phyloP scores from a whole-genome alignment of 129 eudicot species.

The Lonicera japonica region DNA sequence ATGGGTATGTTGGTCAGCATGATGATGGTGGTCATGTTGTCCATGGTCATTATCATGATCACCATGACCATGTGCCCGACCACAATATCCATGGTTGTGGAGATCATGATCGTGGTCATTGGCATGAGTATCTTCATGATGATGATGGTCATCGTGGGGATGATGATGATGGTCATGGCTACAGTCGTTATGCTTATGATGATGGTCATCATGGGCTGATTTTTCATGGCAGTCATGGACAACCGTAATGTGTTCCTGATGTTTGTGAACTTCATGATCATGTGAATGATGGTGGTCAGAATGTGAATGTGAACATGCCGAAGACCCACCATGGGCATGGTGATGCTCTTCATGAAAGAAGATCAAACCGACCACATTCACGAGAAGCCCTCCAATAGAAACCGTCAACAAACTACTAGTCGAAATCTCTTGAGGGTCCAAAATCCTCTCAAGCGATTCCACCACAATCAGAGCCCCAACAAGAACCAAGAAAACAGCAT shows the following conservation, averaged over 20 bases:
- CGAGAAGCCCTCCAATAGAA: slow-evolving; percentile 83
- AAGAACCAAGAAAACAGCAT: slow-evolving; percentile 90
- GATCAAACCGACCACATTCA: slow-evolving; percentile 79
- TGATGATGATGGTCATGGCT: neutral
- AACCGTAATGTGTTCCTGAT: neutral
- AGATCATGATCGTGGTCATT: slow-evolving; percentile 17
- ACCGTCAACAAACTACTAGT: slow-evolving; percentile 75
- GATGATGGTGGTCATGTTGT: slow-evolving; percentile 10
- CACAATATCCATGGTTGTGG: slow-evolving; percentile 7
- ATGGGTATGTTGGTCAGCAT: slow-evolving; percentile 13
- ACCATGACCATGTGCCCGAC: slow-evolving; percentile 9
- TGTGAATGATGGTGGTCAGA: slow-evolving; percentile 27
- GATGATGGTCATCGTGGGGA: slow-evolving; percentile 20
- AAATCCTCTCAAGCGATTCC: slow-evolving; percentile 85
- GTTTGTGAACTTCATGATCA: slow-evolving; percentile 7
- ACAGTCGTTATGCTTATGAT: neutral
- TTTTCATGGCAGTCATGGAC: neutral
- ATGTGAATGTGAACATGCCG: slow-evolving; percentile 60
- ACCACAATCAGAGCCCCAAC: slow-evolving; percentile 86
- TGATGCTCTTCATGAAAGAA: slow-evolving; percentile 98
- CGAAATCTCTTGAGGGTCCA: slow-evolving; percentile 93
- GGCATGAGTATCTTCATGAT: slow-evolving; percentile 13
- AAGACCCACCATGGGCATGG: slow-evolving; percentile 90
- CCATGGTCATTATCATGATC: slow-evolving; percentile 16
- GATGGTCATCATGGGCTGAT: neutral